Conservation (phyloP, 148 eudicot genomes). For the Nepenthes mirabilis region DNA sequence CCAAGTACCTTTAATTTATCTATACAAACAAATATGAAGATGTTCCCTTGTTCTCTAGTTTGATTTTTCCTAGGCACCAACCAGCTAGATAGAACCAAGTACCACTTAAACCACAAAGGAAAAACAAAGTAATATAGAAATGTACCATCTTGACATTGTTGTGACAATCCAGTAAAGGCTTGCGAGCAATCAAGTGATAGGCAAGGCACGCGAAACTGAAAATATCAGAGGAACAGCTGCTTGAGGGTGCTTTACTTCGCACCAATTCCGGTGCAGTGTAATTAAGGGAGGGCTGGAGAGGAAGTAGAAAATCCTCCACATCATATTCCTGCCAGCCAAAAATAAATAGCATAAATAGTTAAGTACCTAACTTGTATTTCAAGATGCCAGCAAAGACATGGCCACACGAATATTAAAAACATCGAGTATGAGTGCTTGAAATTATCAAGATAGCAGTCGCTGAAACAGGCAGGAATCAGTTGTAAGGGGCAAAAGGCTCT, state of each 20-base stretch:
- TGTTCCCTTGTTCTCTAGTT: too few species aligned
- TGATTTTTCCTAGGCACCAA: too few species aligned
- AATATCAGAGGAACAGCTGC: conserved; percentile 73
- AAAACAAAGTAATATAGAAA: neutral
- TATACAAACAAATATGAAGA: too few species aligned
- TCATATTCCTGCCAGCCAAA: conserved; percentile 73
- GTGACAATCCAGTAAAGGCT: conserved; percentile 92
- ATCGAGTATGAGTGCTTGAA: neutral
- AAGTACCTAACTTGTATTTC: conserved; percentile 1
- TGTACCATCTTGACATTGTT: conserved; percentile 98
- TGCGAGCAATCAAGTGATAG: conserved; percentile 81
- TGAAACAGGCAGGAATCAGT: too few species aligned
- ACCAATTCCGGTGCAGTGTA: conserved; percentile 97
- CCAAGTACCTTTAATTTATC: too few species aligned
- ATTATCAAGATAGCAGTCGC: too few species aligned
- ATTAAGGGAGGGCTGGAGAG: conserved; percentile 92
- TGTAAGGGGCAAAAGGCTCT: too few species aligned
- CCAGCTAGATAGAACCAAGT: neutral
- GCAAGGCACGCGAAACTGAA: conserved; percentile 96
- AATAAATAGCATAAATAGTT: conserved; percentile 4
- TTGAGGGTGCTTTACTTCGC: conserved; percentile 57
- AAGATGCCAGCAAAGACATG: neutral
- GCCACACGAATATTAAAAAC: neutral
- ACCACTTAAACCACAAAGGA: conserved; percentile 4
- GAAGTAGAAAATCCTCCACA: conserved; percentile 84